Evolutionary conservation across 2,329 filamentous ascomycete genomes (phyloP).

Genomic region (Botrytis galanthina): DNA sequence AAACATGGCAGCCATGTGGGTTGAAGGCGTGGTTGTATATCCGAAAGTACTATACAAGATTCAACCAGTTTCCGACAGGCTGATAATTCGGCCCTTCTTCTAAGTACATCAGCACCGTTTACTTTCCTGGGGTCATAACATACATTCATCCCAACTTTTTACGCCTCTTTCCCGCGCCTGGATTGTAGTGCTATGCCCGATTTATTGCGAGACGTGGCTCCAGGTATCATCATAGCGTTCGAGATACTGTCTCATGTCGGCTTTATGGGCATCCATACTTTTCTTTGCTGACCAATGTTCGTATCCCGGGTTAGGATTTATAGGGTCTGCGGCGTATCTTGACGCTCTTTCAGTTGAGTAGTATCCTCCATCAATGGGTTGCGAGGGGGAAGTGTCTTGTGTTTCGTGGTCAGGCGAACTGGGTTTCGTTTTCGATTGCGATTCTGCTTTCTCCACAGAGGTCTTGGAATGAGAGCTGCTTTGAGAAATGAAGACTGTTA

Average conservation of each 20-base stretch:
- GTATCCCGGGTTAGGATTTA: slow-evolving; percentile 12
- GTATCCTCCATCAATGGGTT: neutral
- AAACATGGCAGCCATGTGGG: slow-evolving; percentile 9
- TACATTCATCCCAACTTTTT: neutral
- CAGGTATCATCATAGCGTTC: slow-evolving; percentile 6
- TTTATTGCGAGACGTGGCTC: slow-evolving; percentile 2
- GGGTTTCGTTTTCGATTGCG: slow-evolving; percentile 2
- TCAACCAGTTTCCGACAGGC: neutral
- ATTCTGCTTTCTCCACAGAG: neutral
- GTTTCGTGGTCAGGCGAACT: neutral
- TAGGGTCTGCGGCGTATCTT: slow-evolving; percentile 5
- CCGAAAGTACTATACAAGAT: neutral
- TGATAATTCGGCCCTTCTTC: slow-evolving; percentile 6
- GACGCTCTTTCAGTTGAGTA: neutral
- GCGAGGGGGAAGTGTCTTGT: neutral
- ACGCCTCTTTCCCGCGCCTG: neutral
- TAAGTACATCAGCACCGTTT: neutral
- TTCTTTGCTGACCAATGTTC: slow-evolving; percentile 1
- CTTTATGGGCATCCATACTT: neutral
- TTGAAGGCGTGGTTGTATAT: neutral
- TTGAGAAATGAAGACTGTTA: neutral
- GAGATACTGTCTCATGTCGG: slow-evolving; percentile 1
- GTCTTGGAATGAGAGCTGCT: neutral
- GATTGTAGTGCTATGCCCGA: neutral
- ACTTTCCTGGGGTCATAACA: neutral